Percentiles rank a stretch among this genome's conserved stretches.
Conservation (phyloP, 495 filamentous ascomycete genomes). For the Podospora pseudoanserina region DNA sequence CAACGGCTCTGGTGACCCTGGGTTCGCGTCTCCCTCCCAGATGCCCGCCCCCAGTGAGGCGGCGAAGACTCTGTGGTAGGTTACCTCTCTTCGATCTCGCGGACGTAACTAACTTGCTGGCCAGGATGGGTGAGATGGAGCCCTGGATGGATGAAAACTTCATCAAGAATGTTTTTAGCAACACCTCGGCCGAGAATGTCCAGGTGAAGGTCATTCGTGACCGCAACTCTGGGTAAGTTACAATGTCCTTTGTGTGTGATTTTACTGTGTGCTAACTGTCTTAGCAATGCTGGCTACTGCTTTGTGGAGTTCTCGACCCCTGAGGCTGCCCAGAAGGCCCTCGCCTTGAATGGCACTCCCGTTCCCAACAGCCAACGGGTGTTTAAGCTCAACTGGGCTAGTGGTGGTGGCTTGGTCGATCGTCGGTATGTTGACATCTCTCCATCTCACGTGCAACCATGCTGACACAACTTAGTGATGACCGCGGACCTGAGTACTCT, state of each 20-base stretch:
- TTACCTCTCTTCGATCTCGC: background rate
- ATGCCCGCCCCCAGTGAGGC: constrained; percentile 27
- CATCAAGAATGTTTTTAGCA: constrained; percentile 88
- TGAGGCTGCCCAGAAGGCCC: constrained; percentile 84
- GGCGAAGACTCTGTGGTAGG: constrained; percentile 46
- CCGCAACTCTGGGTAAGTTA: constrained; percentile 93
- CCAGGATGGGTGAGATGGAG: constrained; percentile 98
- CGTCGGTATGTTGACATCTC: constrained; percentile 61
- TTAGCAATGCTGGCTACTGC: constrained; percentile 95
- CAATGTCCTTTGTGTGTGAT: background rate
- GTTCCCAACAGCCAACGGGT: constrained; percentile 93
- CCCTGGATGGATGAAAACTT: constrained; percentile 99
- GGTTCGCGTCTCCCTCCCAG: constrained; percentile 16
- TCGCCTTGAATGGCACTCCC: constrained; percentile 79
- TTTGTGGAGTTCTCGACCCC: constrained; percentile 90
- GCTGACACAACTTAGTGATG: constrained; percentile 59
- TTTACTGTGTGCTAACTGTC: constrained; percentile 1
- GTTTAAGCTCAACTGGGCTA: constrained; percentile 99
- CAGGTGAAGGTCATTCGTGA: constrained; percentile 99
- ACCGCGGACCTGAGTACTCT: constrained; percentile 90
- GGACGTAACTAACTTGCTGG: constrained; percentile 18
- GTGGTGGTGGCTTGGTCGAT: constrained; percentile 91
- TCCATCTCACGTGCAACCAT: background rate
- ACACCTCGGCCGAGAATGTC: constrained; percentile 79
- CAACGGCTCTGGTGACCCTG: constrained; percentile 29